A percentile compares a stretch with the other conserved stretches of the same genome.
These are phyloP conservation scores for Cercis canadensis DNA, from an alignment of 306 rosid genomes.

Conservation along the genomic window DNA sequence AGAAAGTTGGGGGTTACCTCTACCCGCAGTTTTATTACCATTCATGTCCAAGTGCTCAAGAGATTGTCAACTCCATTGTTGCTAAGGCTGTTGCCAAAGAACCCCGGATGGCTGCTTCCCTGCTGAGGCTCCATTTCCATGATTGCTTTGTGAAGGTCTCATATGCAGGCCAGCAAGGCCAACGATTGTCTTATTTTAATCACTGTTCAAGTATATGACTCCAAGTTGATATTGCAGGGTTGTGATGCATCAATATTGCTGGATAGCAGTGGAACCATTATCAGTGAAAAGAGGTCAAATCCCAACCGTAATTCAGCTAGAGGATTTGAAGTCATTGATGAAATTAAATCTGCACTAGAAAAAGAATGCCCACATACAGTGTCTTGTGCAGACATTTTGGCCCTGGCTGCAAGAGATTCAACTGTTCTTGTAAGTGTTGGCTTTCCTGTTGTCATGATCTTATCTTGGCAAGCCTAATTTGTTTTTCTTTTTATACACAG, in stretches of 20 bases:
- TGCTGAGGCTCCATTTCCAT: slow-evolving; percentile 86
- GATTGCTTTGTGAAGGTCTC: slow-evolving; percentile 92
- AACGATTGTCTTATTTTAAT: neutral
- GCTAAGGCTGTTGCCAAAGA: slow-evolving; percentile 69
- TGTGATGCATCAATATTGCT: slow-evolving; percentile 86
- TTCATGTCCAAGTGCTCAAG: slow-evolving; percentile 74
- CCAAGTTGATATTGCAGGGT: slow-evolving; percentile 60
- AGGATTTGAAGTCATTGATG: slow-evolving; percentile 81
- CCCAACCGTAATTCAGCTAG: slow-evolving; percentile 82
- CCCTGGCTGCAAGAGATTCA: slow-evolving; percentile 90
- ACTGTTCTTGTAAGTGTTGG: slow-evolving; percentile 66
- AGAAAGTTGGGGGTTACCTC: slow-evolving; percentile 48
- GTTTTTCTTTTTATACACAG: slow-evolving; percentile 44
- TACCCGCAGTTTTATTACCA: slow-evolving; percentile 80
- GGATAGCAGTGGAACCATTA: slow-evolving; percentile 65
- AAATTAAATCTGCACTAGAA: slow-evolving; percentile 77
- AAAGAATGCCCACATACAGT: slow-evolving; percentile 76
- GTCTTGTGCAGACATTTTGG: slow-evolving; percentile 89
- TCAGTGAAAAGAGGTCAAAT: slow-evolving; percentile 74
- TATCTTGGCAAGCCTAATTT: slow-evolving; percentile 12
- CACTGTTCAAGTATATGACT: slow-evolving; percentile 7
- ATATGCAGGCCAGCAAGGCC: neutral
- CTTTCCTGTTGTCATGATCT: neutral
- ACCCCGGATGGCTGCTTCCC: slow-evolving; percentile 82
- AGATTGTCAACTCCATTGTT: slow-evolving; percentile 69